A percentile compares a stretch with the other conserved stretches of the same genome.
Evolutionary conservation across 75 land plant genomes (phyloP).

Genomic region (Cunninghamia lanceolata): DNA sequence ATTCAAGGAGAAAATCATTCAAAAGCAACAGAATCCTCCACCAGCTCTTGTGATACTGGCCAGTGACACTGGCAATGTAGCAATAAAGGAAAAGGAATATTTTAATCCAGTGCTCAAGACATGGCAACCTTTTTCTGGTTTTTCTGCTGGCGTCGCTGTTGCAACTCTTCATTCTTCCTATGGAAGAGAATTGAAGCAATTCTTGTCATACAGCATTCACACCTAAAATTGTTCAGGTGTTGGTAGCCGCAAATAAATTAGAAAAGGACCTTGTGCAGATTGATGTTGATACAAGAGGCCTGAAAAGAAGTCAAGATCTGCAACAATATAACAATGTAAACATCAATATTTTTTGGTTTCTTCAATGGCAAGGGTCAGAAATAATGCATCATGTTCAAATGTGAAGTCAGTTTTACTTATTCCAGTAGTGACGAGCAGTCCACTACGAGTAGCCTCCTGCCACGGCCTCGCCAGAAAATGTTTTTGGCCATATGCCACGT

Average conservation of each 20-base stretch:
- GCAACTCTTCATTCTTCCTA: constrained; percentile 95
- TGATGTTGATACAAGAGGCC: no score
- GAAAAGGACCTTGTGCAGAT: constrained; percentile 84
- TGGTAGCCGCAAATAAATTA: no score
- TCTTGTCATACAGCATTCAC: constrained; percentile 60
- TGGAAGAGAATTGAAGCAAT: constrained; percentile 87
- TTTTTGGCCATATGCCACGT: no score
- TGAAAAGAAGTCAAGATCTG: no score
- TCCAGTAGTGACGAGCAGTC: no score
- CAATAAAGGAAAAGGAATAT: constrained; percentile 61
- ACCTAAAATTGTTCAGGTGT: constrained; percentile 67
- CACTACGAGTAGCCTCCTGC: no score
- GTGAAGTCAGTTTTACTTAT: no score
- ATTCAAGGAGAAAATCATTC: constrained; percentile 73
- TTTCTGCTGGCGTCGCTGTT: constrained; percentile 89
- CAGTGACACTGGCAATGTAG: constrained; percentile 68
- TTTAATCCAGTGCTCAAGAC: constrained; percentile 84
- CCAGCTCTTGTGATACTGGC: constrained; percentile 76
- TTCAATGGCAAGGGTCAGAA: no score
- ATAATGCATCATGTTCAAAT: no score
- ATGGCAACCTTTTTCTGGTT: constrained; percentile 93
- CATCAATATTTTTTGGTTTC: no score
- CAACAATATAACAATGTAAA: no score
- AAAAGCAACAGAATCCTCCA: constrained; percentile 45
- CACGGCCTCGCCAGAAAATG: no score